Evolutionary conservation across 1,139 yeast genomes (phyloP).

Genomic region (Suhomyces kunorum): DNA sequence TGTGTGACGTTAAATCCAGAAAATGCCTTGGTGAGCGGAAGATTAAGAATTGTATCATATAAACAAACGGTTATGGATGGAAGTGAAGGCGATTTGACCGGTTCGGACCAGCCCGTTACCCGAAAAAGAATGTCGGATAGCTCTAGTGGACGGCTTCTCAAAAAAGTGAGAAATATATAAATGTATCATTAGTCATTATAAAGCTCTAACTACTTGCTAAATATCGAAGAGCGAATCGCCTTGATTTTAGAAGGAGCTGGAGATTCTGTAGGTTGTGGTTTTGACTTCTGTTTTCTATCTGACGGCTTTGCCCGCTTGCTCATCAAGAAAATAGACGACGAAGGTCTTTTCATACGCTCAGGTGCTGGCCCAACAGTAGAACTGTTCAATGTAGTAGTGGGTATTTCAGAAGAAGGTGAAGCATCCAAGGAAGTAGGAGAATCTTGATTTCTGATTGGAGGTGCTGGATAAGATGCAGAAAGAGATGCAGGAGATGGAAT

Average conservation of each 20-base stretch:
- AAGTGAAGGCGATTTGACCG: conserved; percentile 23
- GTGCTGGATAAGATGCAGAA: background rate
- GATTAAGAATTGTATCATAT: conserved; percentile 67
- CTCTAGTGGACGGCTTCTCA: conserved; percentile 31
- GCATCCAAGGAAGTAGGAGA: too few relatives aligned
- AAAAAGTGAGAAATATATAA: conserved; percentile 17
- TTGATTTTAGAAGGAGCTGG: conserved; percentile 18
- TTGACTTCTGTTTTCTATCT: conserved; percentile 9
- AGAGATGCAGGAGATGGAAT: background rate
- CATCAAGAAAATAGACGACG: conserved; percentile 29
- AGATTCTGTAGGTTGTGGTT: conserved; percentile 10
- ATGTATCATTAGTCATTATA: conserved; percentile 7
- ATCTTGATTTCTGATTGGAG: too few relatives aligned
- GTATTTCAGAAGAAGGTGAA: background rate
- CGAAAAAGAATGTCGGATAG: conserved; percentile 30
- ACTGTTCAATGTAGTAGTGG: too few relatives aligned
- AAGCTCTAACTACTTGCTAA: conserved; percentile 21
- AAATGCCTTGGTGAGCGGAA: conserved; percentile 66
- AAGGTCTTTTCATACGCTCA: conserved; percentile 7
- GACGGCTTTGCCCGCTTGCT: conserved; percentile 17
- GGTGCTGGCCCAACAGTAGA: background rate
- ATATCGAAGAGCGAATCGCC: conserved; percentile 35
- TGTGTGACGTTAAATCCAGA: conserved; percentile 63
- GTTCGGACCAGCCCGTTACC: conserved; percentile 6
- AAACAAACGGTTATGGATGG: conserved; percentile 64